phyloP scores from a whole-genome alignment of 1,139 yeast genomes.

The Yamadazyma oceani region DNA sequence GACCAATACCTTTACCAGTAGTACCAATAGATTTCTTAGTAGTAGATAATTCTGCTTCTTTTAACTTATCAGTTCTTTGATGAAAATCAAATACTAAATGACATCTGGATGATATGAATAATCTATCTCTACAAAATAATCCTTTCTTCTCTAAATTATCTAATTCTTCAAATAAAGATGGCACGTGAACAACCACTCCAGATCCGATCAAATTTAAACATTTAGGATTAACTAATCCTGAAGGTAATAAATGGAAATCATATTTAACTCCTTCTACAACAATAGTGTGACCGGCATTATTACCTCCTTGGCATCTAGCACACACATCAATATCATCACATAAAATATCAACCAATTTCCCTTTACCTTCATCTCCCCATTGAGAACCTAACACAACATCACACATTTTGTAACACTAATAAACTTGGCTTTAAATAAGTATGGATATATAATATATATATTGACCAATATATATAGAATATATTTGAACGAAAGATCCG shows the following conservation, averaged over 20 bases:
- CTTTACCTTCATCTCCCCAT: constrained; percentile 99
- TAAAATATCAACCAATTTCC: constrained; percentile 89
- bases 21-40: constrained; percentile 95
- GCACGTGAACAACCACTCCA: constrained; percentile 95
- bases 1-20: constrained; percentile 99
- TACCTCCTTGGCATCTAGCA: constrained; percentile 99
- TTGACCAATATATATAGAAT: background rate
- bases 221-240: constrained; percentile 91
- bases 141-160: constrained; percentile 80
- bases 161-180: constrained; percentile 88
- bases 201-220: constrained; percentile 90
- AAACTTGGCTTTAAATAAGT: too few species aligned
- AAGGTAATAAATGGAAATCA: constrained; percentile 98
- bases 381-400: constrained; percentile 96
- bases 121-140: constrained; percentile 72
- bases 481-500: constrained; percentile 1
- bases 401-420: constrained; percentile 48
- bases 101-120: constrained; percentile 89
- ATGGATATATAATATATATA: too few species aligned
- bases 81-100: constrained; percentile 97
- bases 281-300: constrained; percentile 98
- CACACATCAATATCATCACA: constrained; percentile 95
- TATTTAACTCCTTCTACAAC: constrained; percentile 86
- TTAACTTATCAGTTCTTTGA: constrained; percentile 91
- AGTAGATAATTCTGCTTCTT: constrained; percentile 86